These are phyloP conservation scores for Pseudozyma thailandica DNA, from an alignment of 1,284 basidiomycete genomes.

Conservation along the genomic window DNA sequence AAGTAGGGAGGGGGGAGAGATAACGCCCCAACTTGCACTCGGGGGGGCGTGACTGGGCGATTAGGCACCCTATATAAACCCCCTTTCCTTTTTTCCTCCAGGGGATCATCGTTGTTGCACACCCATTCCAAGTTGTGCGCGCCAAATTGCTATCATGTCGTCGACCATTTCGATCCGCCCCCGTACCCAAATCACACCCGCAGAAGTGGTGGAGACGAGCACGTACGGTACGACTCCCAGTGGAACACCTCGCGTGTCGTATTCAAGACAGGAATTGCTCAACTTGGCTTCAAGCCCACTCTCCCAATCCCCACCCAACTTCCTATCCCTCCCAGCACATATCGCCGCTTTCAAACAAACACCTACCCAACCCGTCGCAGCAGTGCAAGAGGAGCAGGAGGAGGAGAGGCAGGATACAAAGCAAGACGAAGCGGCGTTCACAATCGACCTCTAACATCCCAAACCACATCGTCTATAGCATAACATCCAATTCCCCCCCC, in stretches of 20 bases:
- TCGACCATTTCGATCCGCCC: background rate
- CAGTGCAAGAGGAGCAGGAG: background rate
- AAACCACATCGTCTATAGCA: background rate
- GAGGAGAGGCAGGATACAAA: no score
- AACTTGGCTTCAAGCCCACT: constrained; percentile 47
- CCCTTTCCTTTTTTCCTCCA: no score
- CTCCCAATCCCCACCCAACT: constrained; percentile 28
- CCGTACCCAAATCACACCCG: no score
- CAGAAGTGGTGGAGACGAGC: no score
- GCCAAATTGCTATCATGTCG: background rate
- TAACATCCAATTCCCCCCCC: background rate
- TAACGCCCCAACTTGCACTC: no score
- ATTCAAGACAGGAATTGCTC: constrained; percentile 56
- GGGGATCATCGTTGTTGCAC: background rate
- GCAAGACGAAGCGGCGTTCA: constrained; percentile 9
- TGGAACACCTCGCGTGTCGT: constrained; percentile 51
- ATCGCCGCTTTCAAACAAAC: background rate
- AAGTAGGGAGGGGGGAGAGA: no score
- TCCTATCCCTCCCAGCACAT: constrained; percentile 4
- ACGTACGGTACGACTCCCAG: constrained; percentile 54
- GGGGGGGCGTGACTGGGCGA: no score
- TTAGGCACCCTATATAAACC: no score
- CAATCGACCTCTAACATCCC: constrained; percentile 9
- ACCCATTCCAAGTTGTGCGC: background rate
- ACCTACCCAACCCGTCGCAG: background rate